These are phyloP conservation scores for Ceratonia siliqua DNA, from an alignment of 306 rosid species.

Conservation along the genomic window DNA sequence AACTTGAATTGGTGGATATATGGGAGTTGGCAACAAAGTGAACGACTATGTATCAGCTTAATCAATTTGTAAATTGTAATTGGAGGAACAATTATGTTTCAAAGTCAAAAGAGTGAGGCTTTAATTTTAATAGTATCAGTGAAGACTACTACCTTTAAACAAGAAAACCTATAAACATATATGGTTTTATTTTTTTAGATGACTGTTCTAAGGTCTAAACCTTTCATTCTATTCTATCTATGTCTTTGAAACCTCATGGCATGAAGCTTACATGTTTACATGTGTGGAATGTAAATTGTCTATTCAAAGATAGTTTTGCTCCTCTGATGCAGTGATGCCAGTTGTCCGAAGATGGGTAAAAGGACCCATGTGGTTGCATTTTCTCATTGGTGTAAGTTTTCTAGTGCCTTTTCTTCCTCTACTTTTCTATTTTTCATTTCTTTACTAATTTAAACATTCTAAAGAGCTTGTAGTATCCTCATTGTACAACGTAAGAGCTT, in stretches of 20 bases:
- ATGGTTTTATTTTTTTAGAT: not conserved
- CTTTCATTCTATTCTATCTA: too few relatives aligned
- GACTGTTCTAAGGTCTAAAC: not conserved
- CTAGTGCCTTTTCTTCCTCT: constrained; percentile 17
- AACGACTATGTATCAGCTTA: not conserved
- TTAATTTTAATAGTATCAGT: not conserved
- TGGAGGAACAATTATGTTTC: not conserved
- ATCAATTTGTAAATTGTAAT: constrained; percentile 8
- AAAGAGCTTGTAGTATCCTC: not conserved
- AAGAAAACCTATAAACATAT: not conserved
- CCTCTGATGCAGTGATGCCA: constrained; percentile 80
- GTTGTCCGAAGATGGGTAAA: constrained; percentile 59
- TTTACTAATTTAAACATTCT: constrained; percentile 23
- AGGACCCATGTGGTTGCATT: constrained; percentile 98
- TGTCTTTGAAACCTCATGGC: too few relatives aligned
- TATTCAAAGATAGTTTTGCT: constrained; percentile 16
- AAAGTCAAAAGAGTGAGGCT: constrained; percentile 25
- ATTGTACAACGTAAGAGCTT: not conserved
- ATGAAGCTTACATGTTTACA: not conserved
- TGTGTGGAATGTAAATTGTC: not conserved
- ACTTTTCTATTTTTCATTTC: not conserved
- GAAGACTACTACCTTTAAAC: not conserved
- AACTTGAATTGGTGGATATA: too few relatives aligned
- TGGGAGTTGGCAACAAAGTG: not conserved
- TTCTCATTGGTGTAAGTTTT: constrained; percentile 81